Conservation (phyloP, 1,139 yeast genomes). For the Hyphopichia fennica region DNA sequence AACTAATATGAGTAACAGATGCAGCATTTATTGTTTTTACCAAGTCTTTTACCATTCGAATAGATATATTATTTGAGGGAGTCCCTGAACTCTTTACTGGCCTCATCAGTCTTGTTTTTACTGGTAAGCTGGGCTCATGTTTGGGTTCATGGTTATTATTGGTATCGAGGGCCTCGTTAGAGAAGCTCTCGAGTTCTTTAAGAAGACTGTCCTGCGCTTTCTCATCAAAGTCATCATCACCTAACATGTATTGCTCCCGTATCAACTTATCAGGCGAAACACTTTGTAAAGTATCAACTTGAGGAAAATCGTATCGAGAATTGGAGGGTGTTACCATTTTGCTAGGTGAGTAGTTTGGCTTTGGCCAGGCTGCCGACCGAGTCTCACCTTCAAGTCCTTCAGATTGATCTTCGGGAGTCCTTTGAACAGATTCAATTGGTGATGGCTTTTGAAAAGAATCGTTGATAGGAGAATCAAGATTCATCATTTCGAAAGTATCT, state of each 20-base stretch:
- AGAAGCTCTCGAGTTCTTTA: neutral
- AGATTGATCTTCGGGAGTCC: neutral
- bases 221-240: constrained; percentile 7
- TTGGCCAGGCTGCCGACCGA: neutral
- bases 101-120: neutral
- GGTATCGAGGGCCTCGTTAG: neutral
- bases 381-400: constrained; percentile 1
- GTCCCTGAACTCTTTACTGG: neutral
- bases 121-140: neutral
- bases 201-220: neutral
- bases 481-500: neutral
- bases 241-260: constrained; percentile 19
- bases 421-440: neutral
- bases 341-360: constrained; percentile 1
- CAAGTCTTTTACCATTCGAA: constrained; percentile 9
- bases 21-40: constrained; percentile 8
- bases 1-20: neutral
- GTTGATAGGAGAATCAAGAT: neutral
- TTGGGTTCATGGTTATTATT: neutral
- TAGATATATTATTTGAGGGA: constrained; percentile 4
- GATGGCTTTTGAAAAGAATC: neutral
- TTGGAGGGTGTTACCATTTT: constrained; percentile 7
- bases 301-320: neutral
- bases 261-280: constrained; percentile 13
- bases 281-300: neutral